Percentiles rank a stretch among this genome's conserved stretches.
These are phyloP conservation scores for Dothidotthia symphoricarpi DNA, from an alignment of 2,329 filamentous ascomycete genomes.

Conservation along the genomic window DNA sequence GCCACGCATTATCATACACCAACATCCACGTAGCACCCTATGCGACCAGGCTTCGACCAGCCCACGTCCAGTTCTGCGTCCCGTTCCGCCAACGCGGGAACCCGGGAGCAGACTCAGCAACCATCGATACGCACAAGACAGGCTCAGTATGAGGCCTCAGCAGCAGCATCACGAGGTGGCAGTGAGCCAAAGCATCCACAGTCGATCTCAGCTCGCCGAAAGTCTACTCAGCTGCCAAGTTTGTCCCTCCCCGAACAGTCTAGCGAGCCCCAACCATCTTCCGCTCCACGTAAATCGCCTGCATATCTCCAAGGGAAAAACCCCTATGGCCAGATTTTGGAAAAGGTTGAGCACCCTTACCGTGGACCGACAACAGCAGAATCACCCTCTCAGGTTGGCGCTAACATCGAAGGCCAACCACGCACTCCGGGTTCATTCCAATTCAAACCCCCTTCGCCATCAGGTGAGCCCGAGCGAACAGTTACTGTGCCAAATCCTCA, in stretches of 20 bases:
- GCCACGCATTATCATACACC: neutral
- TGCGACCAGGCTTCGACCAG: slow-evolving; percentile 24
- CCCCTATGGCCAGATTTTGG: slow-evolving; percentile 33
- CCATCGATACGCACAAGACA: slow-evolving; percentile 11
- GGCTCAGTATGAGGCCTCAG: slow-evolving; percentile 10
- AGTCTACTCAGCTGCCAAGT: slow-evolving; percentile 6
- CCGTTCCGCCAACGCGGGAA: slow-evolving; percentile 10
- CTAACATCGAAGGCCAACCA: slow-evolving; percentile 18
- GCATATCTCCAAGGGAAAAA: slow-evolving; percentile 35
- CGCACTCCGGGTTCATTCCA: slow-evolving; percentile 18
- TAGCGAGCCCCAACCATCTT: slow-evolving; percentile 4
- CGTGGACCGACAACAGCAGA: slow-evolving; percentile 8
- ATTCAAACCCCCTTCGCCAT: slow-evolving; percentile 16
- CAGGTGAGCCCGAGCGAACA: slow-evolving; percentile 10
- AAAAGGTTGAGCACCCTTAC: slow-evolving; percentile 22
- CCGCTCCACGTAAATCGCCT: slow-evolving; percentile 20
- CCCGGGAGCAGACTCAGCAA: slow-evolving; percentile 14
- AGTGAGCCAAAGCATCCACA: slow-evolving; percentile 7
- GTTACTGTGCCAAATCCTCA: slow-evolving; percentile 4
- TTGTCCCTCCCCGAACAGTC: slow-evolving; percentile 8
- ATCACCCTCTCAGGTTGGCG: slow-evolving; percentile 23
- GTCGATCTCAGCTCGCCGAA: slow-evolving; percentile 8
- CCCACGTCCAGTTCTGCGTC: slow-evolving; percentile 19
- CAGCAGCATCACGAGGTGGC: slow-evolving; percentile 1
- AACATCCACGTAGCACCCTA: slow-evolving; percentile 7